Evolutionary conservation across 805 yeast genomes (phyloP), one percentile per base, ranked within the genome.

Genomic region (Scheffersomyces lignosus): DNA sequence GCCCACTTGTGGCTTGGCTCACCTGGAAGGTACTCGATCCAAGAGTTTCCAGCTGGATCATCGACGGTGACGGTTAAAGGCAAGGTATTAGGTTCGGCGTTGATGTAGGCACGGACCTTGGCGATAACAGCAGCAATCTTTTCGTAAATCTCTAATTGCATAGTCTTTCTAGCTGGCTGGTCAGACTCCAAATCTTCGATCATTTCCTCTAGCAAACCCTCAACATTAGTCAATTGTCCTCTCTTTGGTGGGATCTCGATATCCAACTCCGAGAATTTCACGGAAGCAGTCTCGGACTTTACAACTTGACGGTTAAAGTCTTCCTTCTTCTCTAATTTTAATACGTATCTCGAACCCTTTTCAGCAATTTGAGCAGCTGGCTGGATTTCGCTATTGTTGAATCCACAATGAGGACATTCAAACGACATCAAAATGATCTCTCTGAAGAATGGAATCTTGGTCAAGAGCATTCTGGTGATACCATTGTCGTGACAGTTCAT

Each of bases 11-110:
- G 95, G 25, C 84, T 71, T 4, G 95, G 75, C 58, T 88, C 96
- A 41, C 87, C 90, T 14, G 96, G 96, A 41, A 77, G 63, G 59
- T 75, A 87, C 56, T 87, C 96, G 37, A 93, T 80, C 96, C 97
- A 93, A 4, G 98, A 91, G 68, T 93, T 93, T 12, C 99, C 99
- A 1, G 96, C 78, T 18, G 99, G 97, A 62, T 93, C 99, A 60
- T 90, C 96, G 8, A 88, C 66, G 16, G 75, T 71, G 33, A 91
- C 75, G 0, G 95, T 85, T 44, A 91, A 54, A 2, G 98, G 98
- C 36, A 87, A 62, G 14, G 78, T 73, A 22, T 77, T 78, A 36
- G 75, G 77, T 41, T 82, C 81, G 39, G 88, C 91, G n/a, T 73
- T 71, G 17, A 87, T 66, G 36, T 74, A 77, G 4, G 73, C 62